phyloP scores from a whole-genome alignment of 208 protist species.

The Histomonas meleagridis region DNA sequence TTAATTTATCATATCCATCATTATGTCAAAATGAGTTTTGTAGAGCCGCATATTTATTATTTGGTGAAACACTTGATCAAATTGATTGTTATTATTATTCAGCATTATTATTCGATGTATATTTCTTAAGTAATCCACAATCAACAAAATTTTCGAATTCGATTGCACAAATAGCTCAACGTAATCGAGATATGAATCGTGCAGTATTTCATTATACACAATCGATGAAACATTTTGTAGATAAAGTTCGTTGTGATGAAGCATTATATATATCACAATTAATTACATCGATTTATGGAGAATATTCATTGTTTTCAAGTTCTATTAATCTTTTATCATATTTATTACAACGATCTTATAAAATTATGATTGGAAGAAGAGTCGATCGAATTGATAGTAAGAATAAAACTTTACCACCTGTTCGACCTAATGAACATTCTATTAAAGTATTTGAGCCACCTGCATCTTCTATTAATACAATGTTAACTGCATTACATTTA shows the following conservation, averaged over 20 bases:
- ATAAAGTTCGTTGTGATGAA: background rate
- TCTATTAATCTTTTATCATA: background rate
- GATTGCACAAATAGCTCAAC: background rate
- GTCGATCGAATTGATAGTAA: too few species aligned
- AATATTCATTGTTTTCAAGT: background rate
- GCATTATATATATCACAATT: background rate
- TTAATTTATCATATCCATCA: background rate
- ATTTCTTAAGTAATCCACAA: background rate
- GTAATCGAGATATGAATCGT: background rate
- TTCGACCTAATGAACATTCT: background rate
- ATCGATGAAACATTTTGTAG: background rate
- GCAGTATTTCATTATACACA: background rate
- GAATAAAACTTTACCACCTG: background rate
- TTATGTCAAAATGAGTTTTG: background rate
- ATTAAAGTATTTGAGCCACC: background rate
- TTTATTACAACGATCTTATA: background rate
- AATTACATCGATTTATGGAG: background rate
- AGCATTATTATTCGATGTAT: background rate
- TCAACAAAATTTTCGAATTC: background rate
- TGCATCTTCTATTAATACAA: background rate
- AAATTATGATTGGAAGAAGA: background rate
- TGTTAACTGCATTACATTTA: background rate
- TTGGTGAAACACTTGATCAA: background rate
- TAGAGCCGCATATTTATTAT: background rate
- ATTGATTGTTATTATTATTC: conserved; percentile 18